Conservation (phyloP, 257 asterid genomes). For the Coffea eugenioides region DNA sequence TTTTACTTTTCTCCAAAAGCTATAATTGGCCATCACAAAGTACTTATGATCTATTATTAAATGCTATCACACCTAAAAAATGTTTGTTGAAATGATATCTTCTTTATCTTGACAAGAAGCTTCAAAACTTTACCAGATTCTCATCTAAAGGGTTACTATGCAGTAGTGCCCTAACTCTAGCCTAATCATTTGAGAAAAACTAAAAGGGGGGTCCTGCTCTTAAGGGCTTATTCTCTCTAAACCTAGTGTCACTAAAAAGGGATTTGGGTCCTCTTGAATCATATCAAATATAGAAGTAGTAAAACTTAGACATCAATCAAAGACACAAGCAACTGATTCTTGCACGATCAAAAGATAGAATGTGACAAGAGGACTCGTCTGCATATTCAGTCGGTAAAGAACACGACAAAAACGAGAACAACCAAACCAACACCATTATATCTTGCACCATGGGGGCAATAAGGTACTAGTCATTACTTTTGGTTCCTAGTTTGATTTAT, state of each 20-base stretch:
- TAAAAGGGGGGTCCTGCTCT: not conserved
- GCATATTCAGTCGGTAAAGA: conserved; percentile 22
- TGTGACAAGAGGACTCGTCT: conserved; percentile 3
- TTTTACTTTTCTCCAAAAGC: not conserved
- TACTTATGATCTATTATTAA: not conserved
- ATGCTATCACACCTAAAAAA: conserved; percentile 1
- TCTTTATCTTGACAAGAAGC: conserved; percentile 4
- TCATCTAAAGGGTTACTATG: conserved; percentile 1
- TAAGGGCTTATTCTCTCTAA: not conserved
- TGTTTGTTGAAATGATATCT: not conserved
- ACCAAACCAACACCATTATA: not conserved
- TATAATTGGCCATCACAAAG: not conserved
- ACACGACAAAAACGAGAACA: conserved; percentile 4
- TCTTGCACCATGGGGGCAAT: not conserved
- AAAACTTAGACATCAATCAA: not conserved
- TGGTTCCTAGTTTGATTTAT: not conserved
- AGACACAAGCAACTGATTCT: not conserved
- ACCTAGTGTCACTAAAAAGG: conserved; percentile 4
- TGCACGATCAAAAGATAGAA: not conserved
- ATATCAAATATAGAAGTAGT: not conserved
- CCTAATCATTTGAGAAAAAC: not conserved
- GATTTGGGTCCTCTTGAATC: not conserved
- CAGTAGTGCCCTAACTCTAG: not conserved
- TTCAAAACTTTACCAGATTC: conserved; percentile 5
- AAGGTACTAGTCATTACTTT: not conserved